Percentiles rank a stretch among this genome's conserved stretches.
These are phyloP conservation scores for Hirsutella rhossiliensis DNA, from an alignment of 2,329 filamentous ascomycete genomes.

Conservation along the genomic window DNA sequence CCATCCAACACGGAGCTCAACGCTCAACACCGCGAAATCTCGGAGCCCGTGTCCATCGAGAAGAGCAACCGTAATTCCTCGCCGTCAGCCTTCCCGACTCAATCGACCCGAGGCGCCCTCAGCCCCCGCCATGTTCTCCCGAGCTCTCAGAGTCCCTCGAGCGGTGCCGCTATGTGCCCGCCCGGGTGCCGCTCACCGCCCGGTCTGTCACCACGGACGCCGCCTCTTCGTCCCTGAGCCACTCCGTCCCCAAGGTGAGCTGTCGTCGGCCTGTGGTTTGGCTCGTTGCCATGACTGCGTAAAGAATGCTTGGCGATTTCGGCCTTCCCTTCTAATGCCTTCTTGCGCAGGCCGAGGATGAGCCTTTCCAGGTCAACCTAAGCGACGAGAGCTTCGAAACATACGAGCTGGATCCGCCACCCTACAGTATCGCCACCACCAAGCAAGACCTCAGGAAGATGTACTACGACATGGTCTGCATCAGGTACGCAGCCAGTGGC, in stretches of 20 bases:
- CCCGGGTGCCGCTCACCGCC: conserved; percentile 31
- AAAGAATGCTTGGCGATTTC: too few species aligned
- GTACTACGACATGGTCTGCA: conserved; percentile 94
- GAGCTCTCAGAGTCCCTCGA: conserved; percentile 51
- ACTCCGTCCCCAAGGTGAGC: conserved; percentile 44
- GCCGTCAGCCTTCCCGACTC: conserved; percentile 11
- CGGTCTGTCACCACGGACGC: conserved; percentile 91
- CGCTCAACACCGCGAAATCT: conserved; percentile 33
- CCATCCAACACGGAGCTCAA: conserved; percentile 28
- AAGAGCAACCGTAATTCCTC: conserved; percentile 3
- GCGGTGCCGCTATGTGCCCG: conserved; percentile 44
- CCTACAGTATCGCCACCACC: conserved; percentile 84
- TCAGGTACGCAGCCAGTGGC: conserved; percentile 52
- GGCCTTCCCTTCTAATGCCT: conserved; percentile 7
- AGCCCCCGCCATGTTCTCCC: conserved; percentile 52
- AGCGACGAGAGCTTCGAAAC: conserved; percentile 99
- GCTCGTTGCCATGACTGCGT: not conserved
- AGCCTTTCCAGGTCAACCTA: conserved; percentile 82
- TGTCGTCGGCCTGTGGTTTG: not conserved
- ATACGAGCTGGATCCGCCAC: conserved; percentile 92
- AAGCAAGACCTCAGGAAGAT: conserved; percentile 99
- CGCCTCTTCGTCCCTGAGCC: conserved; percentile 80
- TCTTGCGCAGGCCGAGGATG: conserved; percentile 66
- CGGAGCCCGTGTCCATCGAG: conserved; percentile 19
- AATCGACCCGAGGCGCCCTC: conserved; percentile 13